Base-by-base conservation (phyloP, 495 filamentous ascomycete genomes). In the Aspergillus hancockii region DNA sequence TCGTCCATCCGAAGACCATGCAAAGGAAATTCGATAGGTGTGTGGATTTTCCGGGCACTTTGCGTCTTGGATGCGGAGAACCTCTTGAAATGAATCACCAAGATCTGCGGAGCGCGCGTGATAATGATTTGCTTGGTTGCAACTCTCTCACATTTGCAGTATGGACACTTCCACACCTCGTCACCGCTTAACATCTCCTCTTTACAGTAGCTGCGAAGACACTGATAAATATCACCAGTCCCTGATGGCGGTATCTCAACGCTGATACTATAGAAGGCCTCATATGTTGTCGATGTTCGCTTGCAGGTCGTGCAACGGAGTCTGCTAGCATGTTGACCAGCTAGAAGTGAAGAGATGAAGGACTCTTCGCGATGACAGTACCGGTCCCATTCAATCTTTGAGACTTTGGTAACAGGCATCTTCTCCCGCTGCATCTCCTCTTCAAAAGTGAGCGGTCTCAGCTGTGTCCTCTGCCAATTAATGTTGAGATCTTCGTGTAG, bases 61-160 rank as follows among this genome's bases (percentile, higher is more conserved):
- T 88, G 75, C 16, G 76, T 76, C 67, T 83, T 82, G 9, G 76
- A 79, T 8, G 83, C 80, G 3, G 81, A 81, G 67, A 91, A 91
- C 30, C 88, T 85, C 68, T 90, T 91, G 67, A 91, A 85, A 62
- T 91, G 88, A 7, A 91, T 75, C n/a, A 90, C 86, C 5, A 91
- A 74, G 62, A 86, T 83, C 51, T 88, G 81, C 0, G 88, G 88
- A 1, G 87, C 85, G 8, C 88, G 83, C 18, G 88, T 90, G 60
- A 91, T 84, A 34, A 86, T 88, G 57, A 91, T 86, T 58, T 86
- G 84, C 59, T 90, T 91, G 13, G 81, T 89, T 12, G 88, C 88
- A 60, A 87, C 86, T 13, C 87, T 79, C 54, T 83, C 78, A 53
- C 79, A 79, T 58, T 89, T 88, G 78, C 88, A 91, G 54, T 82